These are phyloP conservation scores for Fusarium austroafricanum DNA, from an alignment of 2,329 filamentous ascomycete genomes.

Conservation along the genomic window DNA sequence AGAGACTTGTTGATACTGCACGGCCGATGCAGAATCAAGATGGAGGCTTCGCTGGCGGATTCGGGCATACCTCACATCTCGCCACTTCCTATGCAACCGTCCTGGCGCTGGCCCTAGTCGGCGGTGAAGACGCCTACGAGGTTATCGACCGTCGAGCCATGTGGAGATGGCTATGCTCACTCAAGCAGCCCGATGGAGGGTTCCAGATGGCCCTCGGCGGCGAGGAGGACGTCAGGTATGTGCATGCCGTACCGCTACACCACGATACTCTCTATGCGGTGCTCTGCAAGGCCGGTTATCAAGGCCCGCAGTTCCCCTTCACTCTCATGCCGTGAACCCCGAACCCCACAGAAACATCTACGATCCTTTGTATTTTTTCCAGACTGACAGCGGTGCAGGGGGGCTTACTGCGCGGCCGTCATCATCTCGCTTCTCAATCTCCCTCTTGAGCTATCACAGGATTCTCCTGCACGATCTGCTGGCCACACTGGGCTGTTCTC, in stretches of 20 bases:
- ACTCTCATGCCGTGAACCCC: conserved; percentile 13
- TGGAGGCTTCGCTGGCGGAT: conserved; percentile 94
- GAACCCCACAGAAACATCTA: conserved; percentile 7
- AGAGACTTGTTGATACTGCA: conserved; percentile 79
- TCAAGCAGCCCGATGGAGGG: conserved; percentile 91
- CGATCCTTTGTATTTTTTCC: conserved; percentile 4
- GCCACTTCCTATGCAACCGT: conserved; percentile 89
- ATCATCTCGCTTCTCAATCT: conserved; percentile 86
- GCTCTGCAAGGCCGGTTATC: conserved; percentile 20
- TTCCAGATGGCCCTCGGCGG: conserved; percentile 88
- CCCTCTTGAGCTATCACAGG: conserved; percentile 79
- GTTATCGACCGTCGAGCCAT: conserved; percentile 84
- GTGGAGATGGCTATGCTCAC: conserved; percentile 88
- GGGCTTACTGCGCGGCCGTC: conserved; percentile 91
- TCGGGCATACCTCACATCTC: conserved; percentile 88
- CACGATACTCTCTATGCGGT: neutral
- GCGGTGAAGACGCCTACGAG: conserved; percentile 77
- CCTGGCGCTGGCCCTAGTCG: conserved; percentile 81
- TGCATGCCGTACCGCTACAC: conserved; percentile 31
- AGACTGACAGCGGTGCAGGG: conserved; percentile 61
- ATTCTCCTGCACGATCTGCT: conserved; percentile 73
- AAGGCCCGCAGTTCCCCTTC: conserved; percentile 27
- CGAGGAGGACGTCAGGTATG: conserved; percentile 90
- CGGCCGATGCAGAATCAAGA: conserved; percentile 81
- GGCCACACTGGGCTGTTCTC: conserved; percentile 75